Conservation (phyloP, 2,329 filamentous ascomycete genomes). For the Teratosphaeria destructans region DNA sequence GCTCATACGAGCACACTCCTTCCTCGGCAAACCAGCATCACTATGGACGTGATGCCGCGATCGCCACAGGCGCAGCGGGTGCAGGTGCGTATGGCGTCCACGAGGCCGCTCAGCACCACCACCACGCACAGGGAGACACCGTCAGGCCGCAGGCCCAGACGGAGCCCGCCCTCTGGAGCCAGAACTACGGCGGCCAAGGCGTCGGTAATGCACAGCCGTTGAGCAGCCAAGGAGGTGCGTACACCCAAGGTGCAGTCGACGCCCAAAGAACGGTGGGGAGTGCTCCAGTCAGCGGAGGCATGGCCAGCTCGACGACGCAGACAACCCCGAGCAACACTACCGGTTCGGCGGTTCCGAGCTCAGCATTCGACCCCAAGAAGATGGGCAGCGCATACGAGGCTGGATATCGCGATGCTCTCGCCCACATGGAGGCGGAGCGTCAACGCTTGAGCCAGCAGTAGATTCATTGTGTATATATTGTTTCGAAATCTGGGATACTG, state of each 20-base stretch:
- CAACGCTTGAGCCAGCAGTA: background rate
- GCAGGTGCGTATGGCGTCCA: constrained; percentile 13
- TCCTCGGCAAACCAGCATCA: constrained; percentile 9
- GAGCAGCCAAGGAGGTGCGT: background rate
- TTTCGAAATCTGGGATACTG: background rate
- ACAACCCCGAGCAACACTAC: constrained; percentile 19
- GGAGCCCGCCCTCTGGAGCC: background rate
- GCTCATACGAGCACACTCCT: background rate
- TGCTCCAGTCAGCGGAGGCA: background rate
- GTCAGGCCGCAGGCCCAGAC: background rate
- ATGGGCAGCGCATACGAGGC: constrained; percentile 8
- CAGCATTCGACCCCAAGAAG: background rate
- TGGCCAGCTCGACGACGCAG: background rate
- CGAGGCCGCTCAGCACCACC: constrained; percentile 13
- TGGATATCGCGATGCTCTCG: constrained; percentile 7
- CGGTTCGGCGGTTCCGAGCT: background rate
- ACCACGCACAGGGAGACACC: background rate
- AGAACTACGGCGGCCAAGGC: background rate
- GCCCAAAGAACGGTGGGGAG: background rate
- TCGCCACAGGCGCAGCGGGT: constrained; percentile 14
- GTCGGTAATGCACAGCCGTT: background rate
- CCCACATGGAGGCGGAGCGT: constrained; percentile 5
- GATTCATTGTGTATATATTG: background rate
- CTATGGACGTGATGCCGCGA: constrained; percentile 17
- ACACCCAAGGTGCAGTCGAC: background rate